These are phyloP conservation scores for Sporisorium iseilematis-ciliati DNA, from an alignment of 1,284 basidiomycete genomes.

Conservation along the genomic window DNA sequence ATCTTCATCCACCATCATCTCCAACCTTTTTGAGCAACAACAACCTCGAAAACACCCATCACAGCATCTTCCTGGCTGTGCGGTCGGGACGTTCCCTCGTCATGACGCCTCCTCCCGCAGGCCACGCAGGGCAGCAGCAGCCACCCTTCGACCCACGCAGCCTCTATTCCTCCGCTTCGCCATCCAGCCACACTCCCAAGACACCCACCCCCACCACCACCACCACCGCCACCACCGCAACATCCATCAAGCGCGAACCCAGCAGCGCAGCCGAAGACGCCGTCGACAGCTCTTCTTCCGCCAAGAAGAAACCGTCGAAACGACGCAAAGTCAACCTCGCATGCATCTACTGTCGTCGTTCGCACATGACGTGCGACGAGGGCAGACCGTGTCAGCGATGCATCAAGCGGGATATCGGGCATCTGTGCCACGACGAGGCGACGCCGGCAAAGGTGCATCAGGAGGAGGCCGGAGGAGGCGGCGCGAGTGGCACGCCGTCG, in stretches of 20 bases:
- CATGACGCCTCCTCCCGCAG: slow-evolving; percentile 33
- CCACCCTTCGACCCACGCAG: slow-evolving; percentile 43
- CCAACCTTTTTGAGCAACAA: slow-evolving; percentile 1
- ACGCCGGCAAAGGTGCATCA: slow-evolving; percentile 35
- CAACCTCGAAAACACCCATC: too few relatives aligned
- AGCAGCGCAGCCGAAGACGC: slow-evolving; percentile 15
- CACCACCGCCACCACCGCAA: not conserved
- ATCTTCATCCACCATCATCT: not conserved
- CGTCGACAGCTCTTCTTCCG: slow-evolving; percentile 13
- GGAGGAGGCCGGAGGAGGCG: slow-evolving; percentile 7
- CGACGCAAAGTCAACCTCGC: slow-evolving; percentile 72
- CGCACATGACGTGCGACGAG: slow-evolving; percentile 76
- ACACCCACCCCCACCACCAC: not conserved
- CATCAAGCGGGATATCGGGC: slow-evolving; percentile 72
- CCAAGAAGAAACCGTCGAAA: slow-evolving; percentile 54
- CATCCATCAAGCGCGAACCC: slow-evolving; percentile 28
- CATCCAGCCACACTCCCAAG: slow-evolving; percentile 7
- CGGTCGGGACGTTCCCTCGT: slow-evolving; percentile 11
- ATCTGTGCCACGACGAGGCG: slow-evolving; percentile 67
- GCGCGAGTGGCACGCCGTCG: slow-evolving; percentile 14
- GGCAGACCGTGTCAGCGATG: slow-evolving; percentile 70
- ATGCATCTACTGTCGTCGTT: slow-evolving; percentile 90
- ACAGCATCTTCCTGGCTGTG: not conserved
- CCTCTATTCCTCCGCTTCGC: slow-evolving; percentile 34
- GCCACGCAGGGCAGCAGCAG: not conserved